Percentiles rank a stretch among this genome's conserved stretches.
Evolutionary conservation across 345 rosid species (phyloP).

Genomic region (Aquilaria yunnanensis): DNA sequence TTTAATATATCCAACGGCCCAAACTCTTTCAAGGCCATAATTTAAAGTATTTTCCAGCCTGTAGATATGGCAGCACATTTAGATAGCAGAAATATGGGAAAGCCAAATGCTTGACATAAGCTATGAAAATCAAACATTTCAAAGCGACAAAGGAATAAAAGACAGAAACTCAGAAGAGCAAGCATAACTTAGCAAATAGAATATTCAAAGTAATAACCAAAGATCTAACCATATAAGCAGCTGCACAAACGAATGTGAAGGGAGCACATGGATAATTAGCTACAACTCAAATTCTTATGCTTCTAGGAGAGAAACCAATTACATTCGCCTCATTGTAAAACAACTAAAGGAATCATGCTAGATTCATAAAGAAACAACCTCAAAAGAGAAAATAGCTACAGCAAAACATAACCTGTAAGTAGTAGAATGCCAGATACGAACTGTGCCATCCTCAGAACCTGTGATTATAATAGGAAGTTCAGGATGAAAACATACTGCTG

Average conservation of each 20-base stretch:
- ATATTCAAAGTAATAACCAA: no score
- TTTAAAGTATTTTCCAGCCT: slow-evolving; percentile 72
- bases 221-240: no score
- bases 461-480: slow-evolving; percentile 78
- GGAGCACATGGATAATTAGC: no score
- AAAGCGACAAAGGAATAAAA: neutral
- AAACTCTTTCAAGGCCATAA: slow-evolving; percentile 96
- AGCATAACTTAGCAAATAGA: no score
- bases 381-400: neutral
- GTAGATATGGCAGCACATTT: slow-evolving; percentile 17
- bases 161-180: no score
- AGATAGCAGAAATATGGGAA: neutral
- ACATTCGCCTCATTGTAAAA: neutral
- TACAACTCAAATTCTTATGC: neutral
- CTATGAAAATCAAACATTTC: neutral
- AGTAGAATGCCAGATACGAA: slow-evolving; percentile 74
- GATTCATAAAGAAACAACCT: no score
- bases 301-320: neutral
- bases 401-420: slow-evolving; percentile 50
- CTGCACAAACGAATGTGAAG: no score
- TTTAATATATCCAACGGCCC: slow-evolving; percentile 89
- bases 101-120: neutral
- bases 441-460: slow-evolving; percentile 84
- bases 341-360: no score
- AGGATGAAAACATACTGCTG: slow-evolving; percentile 82